Percentiles rank a stretch among this genome's conserved stretches.
Evolutionary conservation across 257 asterid genomes (phyloP).

Genomic region (Penstemon eatonii): DNA sequence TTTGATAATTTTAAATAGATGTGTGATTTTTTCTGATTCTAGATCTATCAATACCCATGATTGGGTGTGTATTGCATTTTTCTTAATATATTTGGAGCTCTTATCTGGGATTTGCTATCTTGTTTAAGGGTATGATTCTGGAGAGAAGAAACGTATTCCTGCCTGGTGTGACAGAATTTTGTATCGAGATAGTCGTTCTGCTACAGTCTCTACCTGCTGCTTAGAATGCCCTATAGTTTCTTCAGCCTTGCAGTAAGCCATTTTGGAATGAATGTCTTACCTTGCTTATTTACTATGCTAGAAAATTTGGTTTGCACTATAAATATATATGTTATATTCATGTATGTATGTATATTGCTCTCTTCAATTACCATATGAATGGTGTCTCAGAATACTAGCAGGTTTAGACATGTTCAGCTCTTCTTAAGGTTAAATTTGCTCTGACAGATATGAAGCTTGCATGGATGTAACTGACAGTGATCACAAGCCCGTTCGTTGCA

Average conservation of each 20-base stretch:
- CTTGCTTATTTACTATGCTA: not conserved
- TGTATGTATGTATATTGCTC: not conserved
- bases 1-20: constrained; percentile 6
- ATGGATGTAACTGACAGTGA: constrained; percentile 99
- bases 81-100: constrained; percentile 22
- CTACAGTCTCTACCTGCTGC: constrained; percentile 68
- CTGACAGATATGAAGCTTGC: constrained; percentile 89
- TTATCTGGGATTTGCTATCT: constrained; percentile 28
- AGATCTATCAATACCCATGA: constrained; percentile 1
- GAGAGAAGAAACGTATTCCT: constrained; percentile 97
- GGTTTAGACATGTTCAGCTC: constrained; percentile 19
- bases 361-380: not conserved
- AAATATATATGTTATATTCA: not conserved
- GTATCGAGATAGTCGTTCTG: constrained; percentile 83
- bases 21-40: not conserved
- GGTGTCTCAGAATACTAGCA: constrained; percentile 18
- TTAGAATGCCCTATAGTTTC: constrained; percentile 92
- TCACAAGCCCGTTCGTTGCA: constrained; percentile 96
- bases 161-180: constrained; percentile 99
- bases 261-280: constrained; percentile 20
- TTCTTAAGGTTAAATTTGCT: constrained; percentile 20
- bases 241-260: constrained; percentile 70
- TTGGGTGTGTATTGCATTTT: constrained; percentile 1
- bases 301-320: not conserved
- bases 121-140: constrained; percentile 88